phyloP scores from a whole-genome alignment of 768 basidiomycete genomes.

The Tylopilus vinaceipallidus region DNA sequence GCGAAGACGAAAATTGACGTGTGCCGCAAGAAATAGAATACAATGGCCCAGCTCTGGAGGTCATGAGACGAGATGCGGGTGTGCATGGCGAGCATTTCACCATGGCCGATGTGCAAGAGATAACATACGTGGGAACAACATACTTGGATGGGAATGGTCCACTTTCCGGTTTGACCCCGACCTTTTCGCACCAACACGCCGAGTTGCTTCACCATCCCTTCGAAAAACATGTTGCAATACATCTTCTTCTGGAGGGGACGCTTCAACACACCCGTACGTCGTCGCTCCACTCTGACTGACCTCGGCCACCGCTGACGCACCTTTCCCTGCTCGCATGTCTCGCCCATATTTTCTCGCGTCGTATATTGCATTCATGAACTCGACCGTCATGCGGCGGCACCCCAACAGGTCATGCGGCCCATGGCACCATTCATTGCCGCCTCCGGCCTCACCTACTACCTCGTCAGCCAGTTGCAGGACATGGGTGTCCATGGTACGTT shows the following conservation, averaged over 20 bases:
- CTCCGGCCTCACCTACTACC: conserved; percentile 60
- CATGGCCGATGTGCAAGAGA: not conserved
- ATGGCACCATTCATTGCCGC: conserved; percentile 81
- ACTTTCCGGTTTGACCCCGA: conserved; percentile 30
- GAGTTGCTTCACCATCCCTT: too few relatives aligned
- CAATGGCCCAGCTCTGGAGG: not conserved
- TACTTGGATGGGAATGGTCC: not conserved
- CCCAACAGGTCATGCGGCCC: conserved; percentile 61
- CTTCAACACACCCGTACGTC: conserved; percentile 29
- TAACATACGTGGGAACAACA: conserved; percentile 26
- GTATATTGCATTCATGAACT: too few relatives aligned
- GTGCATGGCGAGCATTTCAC: not conserved
- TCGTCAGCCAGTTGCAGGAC: conserved; percentile 68
- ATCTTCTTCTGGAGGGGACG: conserved; percentile 27
- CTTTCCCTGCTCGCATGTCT: too few relatives aligned
- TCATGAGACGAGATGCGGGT: not conserved
- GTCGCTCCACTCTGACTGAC: not conserved
- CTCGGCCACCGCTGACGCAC: not conserved
- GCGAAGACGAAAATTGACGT: conserved; percentile 23
- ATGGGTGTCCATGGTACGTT: conserved; percentile 67
- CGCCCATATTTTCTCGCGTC: too few relatives aligned
- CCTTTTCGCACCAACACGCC: too few relatives aligned
- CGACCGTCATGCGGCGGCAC: not conserved
- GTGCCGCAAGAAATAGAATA: not conserved
- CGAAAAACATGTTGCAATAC: conserved; percentile 22